Percentiles rank a stretch among this genome's conserved stretches.
phyloP scores from a whole-genome alignment of 1,139 yeast genomes.

The Hemisphaericaspora xylanilytica region DNA sequence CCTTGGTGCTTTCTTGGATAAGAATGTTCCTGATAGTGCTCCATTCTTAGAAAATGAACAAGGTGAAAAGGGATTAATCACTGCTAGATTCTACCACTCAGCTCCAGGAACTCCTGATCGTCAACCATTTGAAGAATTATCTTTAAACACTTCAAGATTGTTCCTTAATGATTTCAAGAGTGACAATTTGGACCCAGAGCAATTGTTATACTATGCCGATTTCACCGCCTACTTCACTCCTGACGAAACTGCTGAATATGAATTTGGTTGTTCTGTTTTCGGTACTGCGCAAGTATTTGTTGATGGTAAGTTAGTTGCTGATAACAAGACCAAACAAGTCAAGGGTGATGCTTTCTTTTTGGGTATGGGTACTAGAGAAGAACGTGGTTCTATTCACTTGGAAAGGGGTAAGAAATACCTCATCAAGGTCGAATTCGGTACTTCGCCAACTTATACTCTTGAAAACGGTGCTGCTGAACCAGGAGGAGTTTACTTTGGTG shows the following conservation, averaged over 20 bases:
- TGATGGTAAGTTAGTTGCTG: conserved; percentile 52
- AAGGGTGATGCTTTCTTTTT: conserved; percentile 46
- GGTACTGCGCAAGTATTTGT: conserved; percentile 56
- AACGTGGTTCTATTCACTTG: conserved; percentile 31
- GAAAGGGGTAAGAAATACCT: conserved; percentile 41
- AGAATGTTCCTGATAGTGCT: conserved; percentile 30
- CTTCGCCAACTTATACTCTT: conserved; percentile 39
- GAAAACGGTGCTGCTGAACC: conserved; percentile 23
- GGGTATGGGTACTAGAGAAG: conserved; percentile 52
- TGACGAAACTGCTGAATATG: conserved; percentile 47
- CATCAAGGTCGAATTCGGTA: conserved; percentile 47
- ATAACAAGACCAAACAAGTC: conserved; percentile 52
- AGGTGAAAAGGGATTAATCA: conserved; percentile 41
- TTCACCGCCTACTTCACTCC: conserved; percentile 44
- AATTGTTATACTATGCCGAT: conserved; percentile 37
- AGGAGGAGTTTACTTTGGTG: conserved; percentile 36
- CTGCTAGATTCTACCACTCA: conserved; percentile 34
- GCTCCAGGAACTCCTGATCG: conserved; percentile 34
- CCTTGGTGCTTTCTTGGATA: conserved; percentile 33
- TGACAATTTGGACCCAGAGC: conserved; percentile 22
- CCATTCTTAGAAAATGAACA: conserved; percentile 16
- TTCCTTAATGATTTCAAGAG: conserved; percentile 49
- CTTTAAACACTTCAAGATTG: conserved; percentile 33
- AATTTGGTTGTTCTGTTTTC: conserved; percentile 48
- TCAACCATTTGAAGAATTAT: conserved; percentile 35